These are phyloP conservation scores for Spencermartinsiella ligniputridi DNA, from an alignment of 1,139 yeast genomes.

Conservation along the genomic window DNA sequence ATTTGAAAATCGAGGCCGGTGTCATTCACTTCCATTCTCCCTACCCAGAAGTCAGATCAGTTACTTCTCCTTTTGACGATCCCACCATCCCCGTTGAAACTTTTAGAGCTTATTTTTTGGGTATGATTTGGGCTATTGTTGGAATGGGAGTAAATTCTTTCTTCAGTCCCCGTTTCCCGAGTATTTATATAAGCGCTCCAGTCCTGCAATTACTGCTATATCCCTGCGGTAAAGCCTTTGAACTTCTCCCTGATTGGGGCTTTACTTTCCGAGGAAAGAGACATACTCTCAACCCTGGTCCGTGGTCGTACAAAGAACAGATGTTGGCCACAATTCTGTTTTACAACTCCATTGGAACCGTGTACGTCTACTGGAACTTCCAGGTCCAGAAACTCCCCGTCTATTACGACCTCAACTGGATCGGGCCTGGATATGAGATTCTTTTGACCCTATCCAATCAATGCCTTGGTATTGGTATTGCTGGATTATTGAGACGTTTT, in stretches of 20 bases:
- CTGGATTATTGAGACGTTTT: slow-evolving; percentile 55
- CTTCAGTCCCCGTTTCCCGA: slow-evolving; percentile 52
- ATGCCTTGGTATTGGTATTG: slow-evolving; percentile 59
- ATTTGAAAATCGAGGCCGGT: slow-evolving; percentile 36
- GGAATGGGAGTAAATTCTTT: slow-evolving; percentile 56
- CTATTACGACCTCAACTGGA: slow-evolving; percentile 43
- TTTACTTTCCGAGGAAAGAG: slow-evolving; percentile 38
- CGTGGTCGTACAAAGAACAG: slow-evolving; percentile 68
- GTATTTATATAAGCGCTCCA: slow-evolving; percentile 42
- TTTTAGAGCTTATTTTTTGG: slow-evolving; percentile 51
- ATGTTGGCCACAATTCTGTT: slow-evolving; percentile 48
- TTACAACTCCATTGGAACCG: slow-evolving; percentile 27
- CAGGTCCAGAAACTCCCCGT: slow-evolving; percentile 41
- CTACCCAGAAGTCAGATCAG: slow-evolving; percentile 47
- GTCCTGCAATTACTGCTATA: slow-evolving; percentile 55
- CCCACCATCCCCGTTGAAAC: slow-evolving; percentile 45
- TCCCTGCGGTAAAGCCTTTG: slow-evolving; percentile 45
- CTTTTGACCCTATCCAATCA: slow-evolving; percentile 51
- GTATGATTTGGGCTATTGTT: slow-evolving; percentile 50
- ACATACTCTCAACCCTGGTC: slow-evolving; percentile 50
- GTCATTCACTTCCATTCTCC: slow-evolving; percentile 44
- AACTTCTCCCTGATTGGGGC: slow-evolving; percentile 47
- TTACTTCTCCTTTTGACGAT: slow-evolving; percentile 46
- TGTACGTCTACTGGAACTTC: slow-evolving; percentile 23
- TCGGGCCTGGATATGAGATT: slow-evolving; percentile 47